Base-by-base conservation (phyloP, 371 early-diverging fungal species). In the Lichtheimia ramosa region DNA sequence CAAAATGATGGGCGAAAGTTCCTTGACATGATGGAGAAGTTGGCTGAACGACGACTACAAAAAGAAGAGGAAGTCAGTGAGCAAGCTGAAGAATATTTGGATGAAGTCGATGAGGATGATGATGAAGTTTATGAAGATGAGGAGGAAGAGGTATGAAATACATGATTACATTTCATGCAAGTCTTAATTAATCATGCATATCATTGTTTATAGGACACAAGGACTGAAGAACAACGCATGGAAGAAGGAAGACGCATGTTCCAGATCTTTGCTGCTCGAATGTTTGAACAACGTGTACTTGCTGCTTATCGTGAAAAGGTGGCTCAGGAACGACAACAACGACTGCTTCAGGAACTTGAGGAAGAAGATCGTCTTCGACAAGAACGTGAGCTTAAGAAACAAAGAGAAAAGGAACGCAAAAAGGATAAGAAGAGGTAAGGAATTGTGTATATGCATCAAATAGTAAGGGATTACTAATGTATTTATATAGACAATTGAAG, bases 251-350 rank as follows among this genome's bases (percentile, higher is more conserved):
- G 96, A 12, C 83, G 88, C 16, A 93, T 94, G 90, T 95, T 96
- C 65, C 95, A 95, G 68, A 88, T 94, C 20, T 94, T 96, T 82
- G 95, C 95, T 12, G 96, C 97, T 20, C 89, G 92, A 49, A 91
- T 95, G 88, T 95, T 96, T 84, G 97, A 96, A 72, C 96, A 96
- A 63, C 86, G 96, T 15, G 95, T 96, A 1, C 73, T 96, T 41
- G 83, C 87, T 51, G 93, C 96, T 3, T 96, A 95, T 65, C 87
- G 93, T 43, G 97, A 96, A 73, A 94, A 95, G 78, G 87, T 92
- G 8, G 92, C 93, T 10, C 85, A 82, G 51, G 93, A 93, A 64
- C 83, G 92, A 54, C 92, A 90, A 63, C 78, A 86, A 56, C 85
- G 88, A 5, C 77, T 94, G 20, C 71, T 94, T 25, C 87, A 89